Conservation (phyloP, 2,329 filamentous ascomycete species). For the Dryadomyces quercivorus region DNA sequence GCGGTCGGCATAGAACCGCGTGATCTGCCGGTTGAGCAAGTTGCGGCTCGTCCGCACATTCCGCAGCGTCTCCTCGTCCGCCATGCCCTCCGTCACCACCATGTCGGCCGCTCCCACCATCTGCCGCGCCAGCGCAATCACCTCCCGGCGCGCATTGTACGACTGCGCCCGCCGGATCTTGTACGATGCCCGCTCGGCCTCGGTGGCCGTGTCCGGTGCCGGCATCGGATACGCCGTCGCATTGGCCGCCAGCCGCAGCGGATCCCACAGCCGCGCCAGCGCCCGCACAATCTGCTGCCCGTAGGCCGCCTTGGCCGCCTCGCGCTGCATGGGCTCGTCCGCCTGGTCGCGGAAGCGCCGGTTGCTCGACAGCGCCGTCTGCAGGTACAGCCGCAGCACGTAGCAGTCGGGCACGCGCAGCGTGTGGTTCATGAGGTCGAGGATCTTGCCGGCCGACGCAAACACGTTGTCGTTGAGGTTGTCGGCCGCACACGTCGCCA, state of each 20-base stretch:
- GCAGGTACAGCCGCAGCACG: constrained; percentile 42
- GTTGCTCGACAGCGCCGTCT: constrained; percentile 37
- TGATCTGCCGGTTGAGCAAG: constrained; percentile 19
- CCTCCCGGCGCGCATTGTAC: constrained; percentile 26
- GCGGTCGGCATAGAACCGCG: constrained; percentile 14
- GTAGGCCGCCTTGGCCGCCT: constrained; percentile 27
- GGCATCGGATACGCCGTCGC: constrained; percentile 20
- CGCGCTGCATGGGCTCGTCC: constrained; percentile 16
- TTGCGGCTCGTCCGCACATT: constrained; percentile 20
- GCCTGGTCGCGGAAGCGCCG: constrained; percentile 23
- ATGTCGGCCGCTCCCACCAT: constrained; percentile 34
- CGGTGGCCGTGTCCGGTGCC: not conserved
- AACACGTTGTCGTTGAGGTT: constrained; percentile 62
- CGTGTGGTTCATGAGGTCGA: constrained; percentile 47
- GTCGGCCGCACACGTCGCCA: constrained; percentile 64
- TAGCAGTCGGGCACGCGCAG: constrained; percentile 35
- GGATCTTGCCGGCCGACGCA: constrained; percentile 47
- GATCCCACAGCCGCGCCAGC: constrained; percentile 37
- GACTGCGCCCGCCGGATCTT: not conserved
- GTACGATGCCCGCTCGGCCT: not conserved
- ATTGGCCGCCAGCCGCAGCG: constrained; percentile 24
- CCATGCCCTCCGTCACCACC: constrained; percentile 27
- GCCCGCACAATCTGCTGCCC: constrained; percentile 38
- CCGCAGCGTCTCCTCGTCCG: constrained; percentile 19
- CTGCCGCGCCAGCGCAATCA: constrained; percentile 30